Evolutionary conservation across 2,329 filamentous ascomycete species (phyloP).

Genomic region (Aureobasidium melanogenum): DNA sequence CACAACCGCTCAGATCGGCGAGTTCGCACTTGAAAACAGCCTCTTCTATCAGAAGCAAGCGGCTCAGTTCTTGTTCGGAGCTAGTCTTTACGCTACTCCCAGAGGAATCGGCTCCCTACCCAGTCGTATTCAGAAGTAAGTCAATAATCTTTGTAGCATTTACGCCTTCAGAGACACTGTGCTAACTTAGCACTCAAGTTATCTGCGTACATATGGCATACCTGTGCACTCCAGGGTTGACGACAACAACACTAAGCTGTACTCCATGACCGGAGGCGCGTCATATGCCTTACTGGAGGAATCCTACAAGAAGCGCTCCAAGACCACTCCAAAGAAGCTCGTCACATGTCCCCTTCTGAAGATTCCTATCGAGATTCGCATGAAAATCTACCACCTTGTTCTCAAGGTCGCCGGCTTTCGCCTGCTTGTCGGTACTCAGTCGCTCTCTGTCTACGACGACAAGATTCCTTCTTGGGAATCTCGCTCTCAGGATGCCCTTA

Average conservation of each 20-base stretch:
- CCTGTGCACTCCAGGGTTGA: background rate
- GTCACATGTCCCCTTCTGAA: background rate
- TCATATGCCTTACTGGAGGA: background rate
- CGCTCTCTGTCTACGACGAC: background rate
- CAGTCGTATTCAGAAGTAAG: background rate
- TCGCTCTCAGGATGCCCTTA: background rate
- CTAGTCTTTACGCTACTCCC: background rate
- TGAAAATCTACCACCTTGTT: background rate
- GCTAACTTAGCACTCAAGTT: background rate
- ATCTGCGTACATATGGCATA: background rate
- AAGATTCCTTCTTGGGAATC: background rate
- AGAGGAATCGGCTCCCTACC: background rate
- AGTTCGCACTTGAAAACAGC: background rate
- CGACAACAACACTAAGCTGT: background rate
- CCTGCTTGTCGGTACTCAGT: background rate
- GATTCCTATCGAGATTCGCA: background rate
- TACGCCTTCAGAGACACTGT: background rate
- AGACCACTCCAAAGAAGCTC: background rate
- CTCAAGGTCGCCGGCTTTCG: background rate
- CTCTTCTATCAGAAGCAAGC: background rate
- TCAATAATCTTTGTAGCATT: background rate
- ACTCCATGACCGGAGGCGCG: background rate
- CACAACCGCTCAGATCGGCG: background rate
- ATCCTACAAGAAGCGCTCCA: background rate
- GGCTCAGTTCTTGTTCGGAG: background rate